Base-by-base conservation (phyloP, 257 asterid genomes). In the Nicotiana paniculata region DNA sequence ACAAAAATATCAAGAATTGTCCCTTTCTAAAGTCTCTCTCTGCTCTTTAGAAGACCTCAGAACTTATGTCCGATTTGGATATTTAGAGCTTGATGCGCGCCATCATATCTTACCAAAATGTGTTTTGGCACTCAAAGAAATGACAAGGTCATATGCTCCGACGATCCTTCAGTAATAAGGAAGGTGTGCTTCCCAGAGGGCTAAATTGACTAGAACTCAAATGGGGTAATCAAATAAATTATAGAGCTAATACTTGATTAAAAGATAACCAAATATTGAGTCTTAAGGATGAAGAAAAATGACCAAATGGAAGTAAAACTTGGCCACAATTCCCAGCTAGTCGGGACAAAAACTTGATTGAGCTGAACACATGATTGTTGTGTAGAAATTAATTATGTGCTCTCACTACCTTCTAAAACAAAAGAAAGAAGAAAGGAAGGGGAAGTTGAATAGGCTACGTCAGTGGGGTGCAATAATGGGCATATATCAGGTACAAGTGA, bases 381-480 rank as follows among this genome's bases (percentile, higher is more conserved):
- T 61, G 61, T 39, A 2, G 75, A 79, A 79, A 46, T 75, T 75
- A 15, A 46, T 75, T 75, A 7, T 51, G 46, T 75, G 63, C 63
- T 16, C 28, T 75, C 80, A 75, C 80, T 75, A 75, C 26, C 63
- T 51, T 75, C 16, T 48, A 13, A 66, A 21, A 32, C 48, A 66
- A 26, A 43, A 43, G 57, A 33, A 78, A 59, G 72, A 39, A 11
- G 58, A 37, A 79, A 79, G n/a, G 82, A 79, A 75, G 57, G 80
- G 63, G 43, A 51, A 15, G 46, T 51, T 75, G 80, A 75, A 75
- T 61, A 24, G 59, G 39, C 58, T 58, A 79, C 61, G 68, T 79
- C 72, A 61, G 82, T 79, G 82, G 82, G 82, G 82, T 61, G 82
- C 82, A 79, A 48, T 59, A 64, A 79, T 62, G 82, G 75, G 82